These are phyloP conservation scores for Papiliotrema laurentii DNA, from an alignment of 1,284 basidiomycete genomes.

Conservation along the genomic window DNA sequence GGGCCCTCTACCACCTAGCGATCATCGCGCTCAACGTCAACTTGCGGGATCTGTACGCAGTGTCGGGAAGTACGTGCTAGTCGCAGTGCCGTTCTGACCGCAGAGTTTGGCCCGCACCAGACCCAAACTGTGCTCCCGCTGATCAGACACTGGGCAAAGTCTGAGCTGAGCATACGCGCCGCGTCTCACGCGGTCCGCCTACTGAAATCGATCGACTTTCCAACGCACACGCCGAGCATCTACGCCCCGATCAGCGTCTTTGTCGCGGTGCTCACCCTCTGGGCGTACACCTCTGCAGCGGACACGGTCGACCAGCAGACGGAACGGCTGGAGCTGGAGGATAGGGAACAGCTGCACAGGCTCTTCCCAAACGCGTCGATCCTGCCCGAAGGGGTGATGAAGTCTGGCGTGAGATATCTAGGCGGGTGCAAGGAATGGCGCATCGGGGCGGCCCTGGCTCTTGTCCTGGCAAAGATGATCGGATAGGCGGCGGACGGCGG, in stretches of 20 bases:
- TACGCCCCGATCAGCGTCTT: conserved; percentile 17
- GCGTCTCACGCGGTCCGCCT: conserved; percentile 12
- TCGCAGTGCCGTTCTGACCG: neutral
- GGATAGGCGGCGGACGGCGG: neutral
- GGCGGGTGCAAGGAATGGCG: conserved; percentile 21
- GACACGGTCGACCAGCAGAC: conserved; percentile 4
- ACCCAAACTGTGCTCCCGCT: conserved; percentile 5
- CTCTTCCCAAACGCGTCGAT: no score
- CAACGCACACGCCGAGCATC: conserved; percentile 6
- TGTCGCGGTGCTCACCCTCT: conserved; percentile 15
- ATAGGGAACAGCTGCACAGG: neutral
- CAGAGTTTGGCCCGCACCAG: conserved; percentile 9
- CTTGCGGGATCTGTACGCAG: conserved; percentile 17
- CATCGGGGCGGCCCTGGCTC: conserved; percentile 17
- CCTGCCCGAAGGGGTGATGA: no score
- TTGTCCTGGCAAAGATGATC: conserved; percentile 17
- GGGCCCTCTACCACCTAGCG: conserved; percentile 20
- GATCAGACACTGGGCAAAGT: conserved; percentile 12
- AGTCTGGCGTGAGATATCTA: conserved; percentile 14
- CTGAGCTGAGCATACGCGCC: conserved; percentile 8
- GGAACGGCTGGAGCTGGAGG: neutral
- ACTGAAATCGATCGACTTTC: conserved; percentile 10
- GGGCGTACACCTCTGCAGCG: conserved; percentile 12
- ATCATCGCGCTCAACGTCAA: conserved; percentile 16
- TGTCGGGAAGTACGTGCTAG: conserved; percentile 15